These are phyloP conservation scores for Daedalea quercina DNA, from an alignment of 768 basidiomycete genomes.

Conservation along the genomic window DNA sequence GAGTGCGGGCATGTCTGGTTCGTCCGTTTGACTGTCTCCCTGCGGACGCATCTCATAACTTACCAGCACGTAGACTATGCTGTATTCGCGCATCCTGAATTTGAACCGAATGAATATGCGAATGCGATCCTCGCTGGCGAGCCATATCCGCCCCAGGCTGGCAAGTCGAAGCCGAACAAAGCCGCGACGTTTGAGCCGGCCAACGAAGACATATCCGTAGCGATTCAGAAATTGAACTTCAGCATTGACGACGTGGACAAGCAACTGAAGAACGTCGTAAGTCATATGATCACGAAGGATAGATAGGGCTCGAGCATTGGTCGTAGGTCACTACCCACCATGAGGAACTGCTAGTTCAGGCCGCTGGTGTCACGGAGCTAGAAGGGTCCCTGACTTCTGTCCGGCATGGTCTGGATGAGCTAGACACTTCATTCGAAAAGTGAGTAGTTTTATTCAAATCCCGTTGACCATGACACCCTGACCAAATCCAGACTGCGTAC, in stretches of 20 bases:
- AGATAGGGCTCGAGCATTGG: neutral
- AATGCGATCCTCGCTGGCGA: constrained; percentile 86
- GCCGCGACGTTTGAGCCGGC: constrained; percentile 42
- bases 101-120: constrained; percentile 87
- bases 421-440: constrained; percentile 76
- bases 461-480: too few relatives aligned
- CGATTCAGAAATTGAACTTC: constrained; percentile 80
- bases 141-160: constrained; percentile 48
- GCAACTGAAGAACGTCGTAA: constrained; percentile 80
- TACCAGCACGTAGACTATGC: constrained; percentile 31
- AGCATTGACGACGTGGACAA: constrained; percentile 90
- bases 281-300: constrained; percentile 16
- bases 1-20: constrained; percentile 15
- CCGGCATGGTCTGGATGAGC: constrained; percentile 61
- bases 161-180: constrained; percentile 24
- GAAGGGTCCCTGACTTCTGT: constrained; percentile 65
- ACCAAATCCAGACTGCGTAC: constrained; percentile 68
- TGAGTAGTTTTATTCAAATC: constrained; percentile 35
- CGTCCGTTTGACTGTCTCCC: neutral
- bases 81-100: constrained; percentile 65
- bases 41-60: constrained; percentile 2
- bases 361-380: constrained; percentile 67
- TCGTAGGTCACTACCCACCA: constrained; percentile 76
- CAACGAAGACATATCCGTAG: constrained; percentile 85
- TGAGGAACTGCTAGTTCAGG: constrained; percentile 73